phyloP scores from a whole-genome alignment of 75 land plant species.

The Pinus taeda region DNA sequence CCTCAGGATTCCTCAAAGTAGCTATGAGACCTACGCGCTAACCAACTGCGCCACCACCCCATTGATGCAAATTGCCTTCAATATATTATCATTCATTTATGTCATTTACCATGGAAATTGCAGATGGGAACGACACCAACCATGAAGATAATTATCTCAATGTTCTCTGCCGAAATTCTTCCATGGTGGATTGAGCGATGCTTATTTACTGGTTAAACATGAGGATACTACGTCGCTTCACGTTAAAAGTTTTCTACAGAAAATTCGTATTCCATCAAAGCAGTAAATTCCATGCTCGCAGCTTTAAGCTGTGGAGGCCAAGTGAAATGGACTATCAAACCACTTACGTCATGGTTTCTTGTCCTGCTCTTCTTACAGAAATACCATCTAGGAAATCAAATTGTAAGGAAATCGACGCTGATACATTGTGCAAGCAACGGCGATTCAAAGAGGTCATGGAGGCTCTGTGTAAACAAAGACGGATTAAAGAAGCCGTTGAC shows the following conservation, averaged over 20 bases:
- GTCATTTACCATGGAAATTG: too few species aligned
- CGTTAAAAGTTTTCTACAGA: not conserved
- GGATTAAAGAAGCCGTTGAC: not conserved
- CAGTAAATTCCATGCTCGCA: not conserved
- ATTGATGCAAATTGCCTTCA: too few species aligned
- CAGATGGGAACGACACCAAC: too few species aligned
- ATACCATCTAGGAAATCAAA: not conserved
- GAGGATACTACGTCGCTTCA: not conserved
- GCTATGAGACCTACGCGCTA: slow-evolving; percentile 99
- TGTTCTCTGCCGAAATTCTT: too few species aligned
- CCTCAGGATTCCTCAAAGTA: slow-evolving; percentile 82
- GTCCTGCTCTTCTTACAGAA: not conserved
- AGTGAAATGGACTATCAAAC: not conserved
- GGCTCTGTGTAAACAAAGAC: not conserved
- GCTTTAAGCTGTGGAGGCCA: not conserved
- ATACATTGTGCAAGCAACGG: not conserved
- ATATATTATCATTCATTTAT: too few species aligned
- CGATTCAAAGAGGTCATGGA: not conserved
- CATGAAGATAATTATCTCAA: too few species aligned
- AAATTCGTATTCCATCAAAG: not conserved
- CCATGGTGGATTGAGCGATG: too few species aligned
- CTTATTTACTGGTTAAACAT: not conserved
- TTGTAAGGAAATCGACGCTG: not conserved
- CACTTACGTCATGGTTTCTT: not conserved
- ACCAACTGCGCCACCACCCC: slow-evolving; percentile 99